Evolutionary conservation across 2,329 filamentous ascomycete species (phyloP), one percentile per base, ranked within the genome.

Genomic region (Helminthosporium solani): DNA sequence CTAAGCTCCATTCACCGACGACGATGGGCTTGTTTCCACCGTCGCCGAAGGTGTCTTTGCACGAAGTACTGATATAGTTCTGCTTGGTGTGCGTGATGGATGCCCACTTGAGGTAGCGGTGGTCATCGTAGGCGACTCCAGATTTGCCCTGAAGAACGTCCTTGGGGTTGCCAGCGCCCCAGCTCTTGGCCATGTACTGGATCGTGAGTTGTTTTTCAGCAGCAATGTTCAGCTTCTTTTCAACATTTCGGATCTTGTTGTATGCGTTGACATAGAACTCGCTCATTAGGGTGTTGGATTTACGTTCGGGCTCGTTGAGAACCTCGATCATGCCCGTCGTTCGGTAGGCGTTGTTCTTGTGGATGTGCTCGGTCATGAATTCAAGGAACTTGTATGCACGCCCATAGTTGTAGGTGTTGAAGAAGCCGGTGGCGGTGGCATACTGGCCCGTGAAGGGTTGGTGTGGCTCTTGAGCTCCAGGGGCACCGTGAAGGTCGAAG

Each of bases 281-380:
- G 16, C 46, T 47, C 39, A 61, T 30, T 18, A 60, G 51, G 39
- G 46, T 31, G n/a, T 46, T 15, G 33, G 58, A 53, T 28, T 72
- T 63, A 40, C 73, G 72, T 11, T 76, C 61, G 3, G 81, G 81
- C 60, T 84, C 81, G 56, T 84, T 84, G 43, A 83, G 68, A 11
- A 84, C 64, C 58, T 80, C 75, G 30, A 84, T 61, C 75, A 81
- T 83, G 45, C 80, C 80, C 20, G 83, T 80, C 35, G 78, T 81
- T 42, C 74, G 66, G 59, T 78, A 80, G 23, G 72, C 72, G 28
- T 64, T 41, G 47, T 73, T 75, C 3, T 53, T 66, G 59, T 83
- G 79, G 47, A 82, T 75, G 31, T 73, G 69, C 30, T 74, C 70
- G 9, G 78, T 75, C 56, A 84, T 76, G 74, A 76, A 82, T 42